Evolutionary conservation across 257 asterid species (phyloP).

Genomic region (Buddleja alternifolia): DNA sequence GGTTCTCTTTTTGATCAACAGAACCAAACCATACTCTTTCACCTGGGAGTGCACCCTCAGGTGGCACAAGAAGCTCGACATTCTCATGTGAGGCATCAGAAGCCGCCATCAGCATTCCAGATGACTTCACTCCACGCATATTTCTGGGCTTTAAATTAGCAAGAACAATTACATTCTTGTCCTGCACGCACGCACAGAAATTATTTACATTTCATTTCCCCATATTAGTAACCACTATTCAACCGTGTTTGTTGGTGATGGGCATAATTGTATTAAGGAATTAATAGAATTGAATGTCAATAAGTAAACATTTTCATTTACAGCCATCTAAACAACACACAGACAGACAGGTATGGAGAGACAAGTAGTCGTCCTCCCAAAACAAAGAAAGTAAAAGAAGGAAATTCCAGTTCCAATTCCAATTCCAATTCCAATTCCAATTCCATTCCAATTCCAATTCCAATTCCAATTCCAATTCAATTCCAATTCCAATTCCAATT

Average conservation of each 20-base stretch:
- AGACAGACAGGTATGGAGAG: not conserved
- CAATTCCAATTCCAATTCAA: too few relatives aligned
- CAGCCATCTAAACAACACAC: not conserved
- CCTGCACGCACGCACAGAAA: constrained; percentile 70
- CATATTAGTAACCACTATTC: constrained; percentile 10
- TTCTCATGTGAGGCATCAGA: constrained; percentile 87
- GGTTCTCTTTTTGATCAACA: constrained; percentile 59
- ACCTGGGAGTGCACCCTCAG: constrained; percentile 80
- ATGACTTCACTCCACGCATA: constrained; percentile 93
- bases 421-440: too few relatives aligned
- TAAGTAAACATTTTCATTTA: not conserved
- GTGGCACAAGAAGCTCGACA: constrained; percentile 89
- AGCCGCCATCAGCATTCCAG: constrained; percentile 97
- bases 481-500: too few relatives aligned
- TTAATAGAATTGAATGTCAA: not conserved
- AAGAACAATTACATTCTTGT: constrained; percentile 73
- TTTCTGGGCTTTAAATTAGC: constrained; percentile 96
- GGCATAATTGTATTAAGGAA: not conserved
- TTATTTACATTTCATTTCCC: not conserved
- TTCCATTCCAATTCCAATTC: too few relatives aligned
- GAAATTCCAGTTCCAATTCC: too few relatives aligned
- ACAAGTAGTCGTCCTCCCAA: not conserved
- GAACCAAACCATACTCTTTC: constrained; percentile 96
- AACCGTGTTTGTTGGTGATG: not conserved
- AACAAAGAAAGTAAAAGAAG: too few relatives aligned